These are phyloP conservation scores for Neurospora sp. DNA, from an alignment of 495 filamentous ascomycete species.

Conservation along the genomic window DNA sequence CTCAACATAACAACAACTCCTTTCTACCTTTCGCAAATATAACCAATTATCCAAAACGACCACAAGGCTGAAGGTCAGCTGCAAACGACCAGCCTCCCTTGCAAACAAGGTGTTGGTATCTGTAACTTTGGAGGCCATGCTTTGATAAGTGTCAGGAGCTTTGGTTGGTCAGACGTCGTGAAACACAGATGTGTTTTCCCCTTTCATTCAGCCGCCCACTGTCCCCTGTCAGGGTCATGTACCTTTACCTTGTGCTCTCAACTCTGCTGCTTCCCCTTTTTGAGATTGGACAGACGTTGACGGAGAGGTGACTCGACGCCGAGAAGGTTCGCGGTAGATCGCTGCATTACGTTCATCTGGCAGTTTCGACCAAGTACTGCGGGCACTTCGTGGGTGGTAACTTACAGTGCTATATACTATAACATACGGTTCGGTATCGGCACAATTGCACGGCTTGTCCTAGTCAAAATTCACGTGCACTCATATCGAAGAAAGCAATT, in stretches of 20 bases:
- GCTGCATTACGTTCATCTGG: neutral
- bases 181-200: neutral
- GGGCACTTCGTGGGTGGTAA: neutral
- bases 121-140: neutral
- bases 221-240: neutral
- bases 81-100: neutral
- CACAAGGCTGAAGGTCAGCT: neutral
- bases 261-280: neutral
- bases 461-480: neutral
- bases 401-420: neutral
- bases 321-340: neutral
- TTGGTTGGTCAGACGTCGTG: neutral
- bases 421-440: neutral
- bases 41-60: neutral
- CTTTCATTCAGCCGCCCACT: neutral
- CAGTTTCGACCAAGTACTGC: neutral
- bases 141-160: neutral
- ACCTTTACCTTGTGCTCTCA: neutral
- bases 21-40: neutral
- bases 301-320: neutral
- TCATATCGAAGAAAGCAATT: neutral
- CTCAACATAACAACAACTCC: neutral
- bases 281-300: neutral
- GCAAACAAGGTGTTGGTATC: neutral
- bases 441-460: neutral